phyloP scores from a whole-genome alignment of 805 yeast species.

The Ogataea zsoltii region DNA sequence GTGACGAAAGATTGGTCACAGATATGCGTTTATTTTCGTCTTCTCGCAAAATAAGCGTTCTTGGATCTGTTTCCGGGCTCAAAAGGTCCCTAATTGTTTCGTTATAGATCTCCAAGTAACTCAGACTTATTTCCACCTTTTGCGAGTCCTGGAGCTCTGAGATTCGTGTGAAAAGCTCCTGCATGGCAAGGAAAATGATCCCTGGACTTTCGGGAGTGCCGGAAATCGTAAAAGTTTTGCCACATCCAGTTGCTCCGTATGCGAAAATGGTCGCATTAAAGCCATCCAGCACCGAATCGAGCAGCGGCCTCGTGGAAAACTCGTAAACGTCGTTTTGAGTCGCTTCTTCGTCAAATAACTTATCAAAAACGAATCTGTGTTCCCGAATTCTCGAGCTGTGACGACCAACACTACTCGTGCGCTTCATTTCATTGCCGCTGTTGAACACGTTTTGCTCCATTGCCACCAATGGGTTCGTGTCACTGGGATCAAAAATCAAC shows the following conservation, averaged over 20 bases:
- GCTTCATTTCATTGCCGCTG: slow-evolving; percentile 8
- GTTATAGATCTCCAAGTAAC: slow-evolving; percentile 87
- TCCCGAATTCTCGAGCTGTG: slow-evolving; percentile 58
- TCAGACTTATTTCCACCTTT: slow-evolving; percentile 59
- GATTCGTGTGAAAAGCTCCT: slow-evolving; percentile 67
- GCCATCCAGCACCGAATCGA: slow-evolving; percentile 79
- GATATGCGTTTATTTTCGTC: slow-evolving; percentile 63
- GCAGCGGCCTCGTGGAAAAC: slow-evolving; percentile 66
- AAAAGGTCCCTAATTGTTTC: slow-evolving; percentile 84
- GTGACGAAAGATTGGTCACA: slow-evolving; percentile 70
- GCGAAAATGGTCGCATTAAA: slow-evolving; percentile 92
- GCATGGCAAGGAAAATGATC: slow-evolving; percentile 73
- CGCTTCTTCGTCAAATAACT: slow-evolving; percentile 65
- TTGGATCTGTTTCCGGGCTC: slow-evolving; percentile 46
- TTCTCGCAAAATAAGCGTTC: slow-evolving; percentile 61
- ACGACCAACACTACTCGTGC: slow-evolving; percentile 23
- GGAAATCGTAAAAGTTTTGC: slow-evolving; percentile 90
- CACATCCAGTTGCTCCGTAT: slow-evolving; percentile 97
- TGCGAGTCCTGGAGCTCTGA: slow-evolving; percentile 55
- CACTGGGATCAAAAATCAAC: slow-evolving; percentile 86
- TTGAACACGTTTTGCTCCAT: slow-evolving; percentile 42
- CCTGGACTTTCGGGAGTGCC: slow-evolving; percentile 79
- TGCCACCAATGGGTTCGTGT: slow-evolving; percentile 56
- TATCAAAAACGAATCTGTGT: slow-evolving; percentile 80
- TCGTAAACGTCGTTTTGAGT: slow-evolving; percentile 68